Conservation (phyloP, 2,329 filamentous ascomycete genomes). For the Ophioceras dolichostomum region DNA sequence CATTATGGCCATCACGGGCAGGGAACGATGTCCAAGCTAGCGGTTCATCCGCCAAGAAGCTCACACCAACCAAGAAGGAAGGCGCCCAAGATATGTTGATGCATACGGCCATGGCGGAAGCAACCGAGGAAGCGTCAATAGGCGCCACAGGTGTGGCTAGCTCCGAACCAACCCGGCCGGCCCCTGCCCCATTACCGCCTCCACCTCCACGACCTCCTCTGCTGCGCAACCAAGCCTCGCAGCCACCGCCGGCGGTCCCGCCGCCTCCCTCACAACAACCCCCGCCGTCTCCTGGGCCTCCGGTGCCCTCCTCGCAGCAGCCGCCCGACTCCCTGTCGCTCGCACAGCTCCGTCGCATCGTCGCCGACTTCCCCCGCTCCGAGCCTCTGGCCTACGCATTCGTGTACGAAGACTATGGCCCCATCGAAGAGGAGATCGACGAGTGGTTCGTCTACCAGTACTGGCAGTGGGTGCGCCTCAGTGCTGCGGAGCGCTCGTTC, state of each 20-base stretch:
- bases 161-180: too few relatives aligned
- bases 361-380: slow-evolving; percentile 58
- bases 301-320: slow-evolving; percentile 12
- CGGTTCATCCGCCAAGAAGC: slow-evolving; percentile 4
- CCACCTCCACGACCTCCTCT: slow-evolving; percentile 10
- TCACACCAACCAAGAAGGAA: slow-evolving; percentile 1
- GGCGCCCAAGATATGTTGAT: too few relatives aligned
- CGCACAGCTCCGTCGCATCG: slow-evolving; percentile 59
- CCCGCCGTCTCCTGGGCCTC: slow-evolving; percentile 7
- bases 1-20: slow-evolving; percentile 8
- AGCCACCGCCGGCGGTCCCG: slow-evolving; percentile 9
- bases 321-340: slow-evolving; percentile 62
- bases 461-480: slow-evolving; percentile 70
- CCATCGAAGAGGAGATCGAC: slow-evolving; percentile 79
- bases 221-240: slow-evolving; percentile 9
- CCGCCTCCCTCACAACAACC: slow-evolving; percentile 11
- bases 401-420: slow-evolving; percentile 58
- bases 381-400: slow-evolving; percentile 78
- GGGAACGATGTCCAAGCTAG: not conserved
- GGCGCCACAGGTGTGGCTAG: too few relatives aligned
- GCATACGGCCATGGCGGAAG: too few relatives aligned
- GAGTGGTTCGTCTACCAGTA: slow-evolving; percentile 96
- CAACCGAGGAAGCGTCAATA: too few relatives aligned
- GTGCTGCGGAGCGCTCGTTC: slow-evolving; percentile 65
- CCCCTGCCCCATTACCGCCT: too few relatives aligned